phyloP scores from a whole-genome alignment of 495 filamentous ascomycete genomes.

The Bacidia rubella region DNA sequence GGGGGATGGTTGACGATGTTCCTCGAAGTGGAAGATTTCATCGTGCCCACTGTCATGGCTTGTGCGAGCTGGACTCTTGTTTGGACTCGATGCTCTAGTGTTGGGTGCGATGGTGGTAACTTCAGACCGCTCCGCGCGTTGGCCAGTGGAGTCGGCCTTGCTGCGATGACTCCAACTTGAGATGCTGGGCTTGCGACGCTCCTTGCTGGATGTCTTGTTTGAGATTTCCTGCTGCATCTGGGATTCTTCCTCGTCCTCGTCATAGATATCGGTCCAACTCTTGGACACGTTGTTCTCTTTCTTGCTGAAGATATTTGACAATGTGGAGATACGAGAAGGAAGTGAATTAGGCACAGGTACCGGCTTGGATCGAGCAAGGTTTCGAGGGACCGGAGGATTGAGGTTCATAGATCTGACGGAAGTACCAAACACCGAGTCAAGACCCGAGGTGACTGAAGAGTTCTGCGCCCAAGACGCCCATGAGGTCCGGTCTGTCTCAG shows the following conservation, averaged over 20 bases:
- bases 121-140: slow-evolving; percentile 28
- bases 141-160: slow-evolving; percentile 29
- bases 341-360: slow-evolving; percentile 62
- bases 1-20: slow-evolving; percentile 36
- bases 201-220: slow-evolving; percentile 27
- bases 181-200: slow-evolving; percentile 60
- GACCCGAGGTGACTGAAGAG: slow-evolving; percentile 64
- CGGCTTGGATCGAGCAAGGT: slow-evolving; percentile 34
- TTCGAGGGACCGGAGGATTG: slow-evolving; percentile 25
- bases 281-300: slow-evolving; percentile 67
- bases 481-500: slow-evolving; percentile 52
- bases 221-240: slow-evolving; percentile 42
- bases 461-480: slow-evolving; percentile 60
- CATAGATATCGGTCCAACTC: slow-evolving; percentile 96
- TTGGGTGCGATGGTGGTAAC: slow-evolving; percentile 12
- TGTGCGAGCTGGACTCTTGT: slow-evolving; percentile 27
- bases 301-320: slow-evolving; percentile 68
- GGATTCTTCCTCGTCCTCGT: slow-evolving; percentile 68
- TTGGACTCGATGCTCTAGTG: slow-evolving; percentile 8
- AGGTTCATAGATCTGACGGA: slow-evolving; percentile 51
- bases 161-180: slow-evolving; percentile 73
- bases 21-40: slow-evolving; percentile 58
- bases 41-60: slow-evolving; percentile 42
- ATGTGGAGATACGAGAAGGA: slow-evolving; percentile 53
- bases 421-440: slow-evolving; percentile 60